These are phyloP conservation scores for Trichoderma gracile DNA, from an alignment of 2,329 filamentous ascomycete species.

Conservation along the genomic window DNA sequence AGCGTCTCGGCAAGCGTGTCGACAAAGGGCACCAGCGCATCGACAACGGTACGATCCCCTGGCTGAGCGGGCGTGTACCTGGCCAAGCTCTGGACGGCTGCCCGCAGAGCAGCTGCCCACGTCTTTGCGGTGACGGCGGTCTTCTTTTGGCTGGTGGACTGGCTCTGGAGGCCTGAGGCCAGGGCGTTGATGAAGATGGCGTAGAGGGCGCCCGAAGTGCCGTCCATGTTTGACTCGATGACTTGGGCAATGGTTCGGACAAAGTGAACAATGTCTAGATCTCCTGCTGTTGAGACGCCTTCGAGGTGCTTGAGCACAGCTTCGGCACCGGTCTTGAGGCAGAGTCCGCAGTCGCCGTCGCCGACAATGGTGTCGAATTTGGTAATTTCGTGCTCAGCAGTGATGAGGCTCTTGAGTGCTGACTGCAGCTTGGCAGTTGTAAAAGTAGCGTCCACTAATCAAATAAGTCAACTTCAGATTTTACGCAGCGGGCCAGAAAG, in stretches of 20 bases:
- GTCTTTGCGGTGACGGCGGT: constrained; percentile 22
- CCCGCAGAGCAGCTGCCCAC: constrained; percentile 55
- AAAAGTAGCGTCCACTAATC: constrained; percentile 25
- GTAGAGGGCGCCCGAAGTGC: constrained; percentile 71
- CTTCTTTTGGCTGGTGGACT: neutral
- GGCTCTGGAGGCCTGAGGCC: constrained; percentile 40
- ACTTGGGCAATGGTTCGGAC: constrained; percentile 47
- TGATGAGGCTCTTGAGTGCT: constrained; percentile 35
- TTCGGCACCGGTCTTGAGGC: constrained; percentile 41
- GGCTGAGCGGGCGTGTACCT: constrained; percentile 71
- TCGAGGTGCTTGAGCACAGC: constrained; percentile 60
- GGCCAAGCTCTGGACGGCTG: constrained; percentile 56
- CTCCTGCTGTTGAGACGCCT: constrained; percentile 43
- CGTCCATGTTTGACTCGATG: constrained; percentile 71
- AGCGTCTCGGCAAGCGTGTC: constrained; percentile 55
- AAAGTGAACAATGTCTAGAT: constrained; percentile 19
- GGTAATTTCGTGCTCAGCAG: constrained; percentile 39
- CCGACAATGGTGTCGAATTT: constrained; percentile 36
- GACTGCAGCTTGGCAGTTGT: constrained; percentile 18
- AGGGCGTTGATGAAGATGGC: constrained; percentile 75
- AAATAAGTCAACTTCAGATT: neutral
- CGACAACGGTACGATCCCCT: constrained; percentile 72
- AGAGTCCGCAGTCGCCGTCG: constrained; percentile 36
- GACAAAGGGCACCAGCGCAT: constrained; percentile 71
- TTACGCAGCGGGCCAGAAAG: neutral